phyloP scores from a whole-genome alignment of 2,329 filamentous ascomycete species.

The Thermomyces lanuginosus region DNA sequence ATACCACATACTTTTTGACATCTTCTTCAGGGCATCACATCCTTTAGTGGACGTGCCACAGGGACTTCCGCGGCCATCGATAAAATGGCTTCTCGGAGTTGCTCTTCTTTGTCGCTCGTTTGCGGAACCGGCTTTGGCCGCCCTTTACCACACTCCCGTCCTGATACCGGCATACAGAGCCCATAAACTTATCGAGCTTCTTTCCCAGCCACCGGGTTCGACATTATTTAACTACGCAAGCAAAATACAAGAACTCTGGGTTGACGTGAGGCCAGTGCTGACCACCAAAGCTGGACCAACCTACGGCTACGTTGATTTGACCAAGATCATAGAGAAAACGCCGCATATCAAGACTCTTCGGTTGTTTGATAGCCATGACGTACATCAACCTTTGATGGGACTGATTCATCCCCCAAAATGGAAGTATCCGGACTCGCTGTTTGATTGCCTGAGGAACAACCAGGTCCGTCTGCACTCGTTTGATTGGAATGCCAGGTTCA shows the following conservation, averaged over 20 bases:
- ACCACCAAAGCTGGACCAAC: slow-evolving; percentile 37
- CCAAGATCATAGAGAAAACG: slow-evolving; percentile 44
- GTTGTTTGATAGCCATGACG: slow-evolving; percentile 43
- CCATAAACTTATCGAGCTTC: slow-evolving; percentile 34
- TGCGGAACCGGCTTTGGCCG: slow-evolving; percentile 54
- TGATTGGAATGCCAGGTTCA: slow-evolving; percentile 40
- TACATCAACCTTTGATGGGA: slow-evolving; percentile 5
- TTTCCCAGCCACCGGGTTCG: slow-evolving; percentile 37
- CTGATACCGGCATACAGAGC: slow-evolving; percentile 38
- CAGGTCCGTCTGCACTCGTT: slow-evolving; percentile 33
- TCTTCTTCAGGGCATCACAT: slow-evolving; percentile 52
- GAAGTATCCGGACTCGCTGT: slow-evolving; percentile 51
- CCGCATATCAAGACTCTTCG: slow-evolving; percentile 54
- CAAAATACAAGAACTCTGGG: slow-evolving; percentile 53
- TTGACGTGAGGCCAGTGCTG: slow-evolving; percentile 48
- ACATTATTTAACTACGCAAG: slow-evolving; percentile 47
- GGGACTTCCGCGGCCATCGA: slow-evolving; percentile 11
- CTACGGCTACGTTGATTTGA: slow-evolving; percentile 39
- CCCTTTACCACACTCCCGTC: slow-evolving; percentile 53
- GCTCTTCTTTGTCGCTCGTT: slow-evolving; percentile 49
- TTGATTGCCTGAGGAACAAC: slow-evolving; percentile 43
- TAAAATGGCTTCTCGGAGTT: slow-evolving; percentile 46
- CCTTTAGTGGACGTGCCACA: slow-evolving; percentile 34
- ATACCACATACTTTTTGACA: slow-evolving; percentile 51
- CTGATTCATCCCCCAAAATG: slow-evolving; percentile 36